Percentiles rank a stretch among this genome's conserved stretches.
phyloP scores from a whole-genome alignment of 1,284 basidiomycete genomes.

The Sporisorium scitamineum region DNA sequence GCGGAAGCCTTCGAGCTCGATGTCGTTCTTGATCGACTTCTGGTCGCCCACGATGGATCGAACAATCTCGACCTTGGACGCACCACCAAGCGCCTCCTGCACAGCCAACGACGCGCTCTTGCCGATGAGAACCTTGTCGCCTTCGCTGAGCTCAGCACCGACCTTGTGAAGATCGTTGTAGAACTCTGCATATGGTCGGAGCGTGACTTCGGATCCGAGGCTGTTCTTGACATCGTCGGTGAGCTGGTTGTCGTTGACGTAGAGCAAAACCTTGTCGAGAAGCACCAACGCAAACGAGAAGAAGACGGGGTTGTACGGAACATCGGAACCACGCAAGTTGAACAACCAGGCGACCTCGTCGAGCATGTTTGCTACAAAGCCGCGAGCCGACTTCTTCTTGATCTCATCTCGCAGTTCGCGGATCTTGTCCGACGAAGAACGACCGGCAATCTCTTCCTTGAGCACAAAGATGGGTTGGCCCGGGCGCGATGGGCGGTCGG shows the following conservation, averaged over 20 bases:
- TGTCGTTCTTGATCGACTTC: slow-evolving; percentile 89
- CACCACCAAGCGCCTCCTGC: slow-evolving; percentile 65
- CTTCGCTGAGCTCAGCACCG: slow-evolving; percentile 37
- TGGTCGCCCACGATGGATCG: slow-evolving; percentile 78
- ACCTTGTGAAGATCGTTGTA: slow-evolving; percentile 61
- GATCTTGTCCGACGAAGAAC: slow-evolving; percentile 54
- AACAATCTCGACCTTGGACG: slow-evolving; percentile 50
- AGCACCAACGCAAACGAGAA: slow-evolving; percentile 90
- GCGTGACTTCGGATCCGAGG: slow-evolving; percentile 75
- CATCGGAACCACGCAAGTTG: slow-evolving; percentile 92
- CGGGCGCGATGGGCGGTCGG: slow-evolving; percentile 78
- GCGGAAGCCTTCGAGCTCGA: slow-evolving; percentile 89
- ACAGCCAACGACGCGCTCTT: slow-evolving; percentile 65
- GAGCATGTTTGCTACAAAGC: slow-evolving; percentile 67
- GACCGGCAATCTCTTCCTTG: slow-evolving; percentile 78
- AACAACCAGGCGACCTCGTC: slow-evolving; percentile 77
- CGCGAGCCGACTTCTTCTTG: slow-evolving; percentile 52
- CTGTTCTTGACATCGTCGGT: slow-evolving; percentile 75
- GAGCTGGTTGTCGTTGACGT: slow-evolving; percentile 78
- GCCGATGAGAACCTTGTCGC: slow-evolving; percentile 60
- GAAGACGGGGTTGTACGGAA: slow-evolving; percentile 92
- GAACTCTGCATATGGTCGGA: slow-evolving; percentile 76
- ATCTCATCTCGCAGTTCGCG: slow-evolving; percentile 60
- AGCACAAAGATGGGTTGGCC: slow-evolving; percentile 79
- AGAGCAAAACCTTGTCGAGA: slow-evolving; percentile 76